These are phyloP conservation scores for Gossypium bickii DNA, from an alignment of 345 rosid genomes.

Conservation along the genomic window DNA sequence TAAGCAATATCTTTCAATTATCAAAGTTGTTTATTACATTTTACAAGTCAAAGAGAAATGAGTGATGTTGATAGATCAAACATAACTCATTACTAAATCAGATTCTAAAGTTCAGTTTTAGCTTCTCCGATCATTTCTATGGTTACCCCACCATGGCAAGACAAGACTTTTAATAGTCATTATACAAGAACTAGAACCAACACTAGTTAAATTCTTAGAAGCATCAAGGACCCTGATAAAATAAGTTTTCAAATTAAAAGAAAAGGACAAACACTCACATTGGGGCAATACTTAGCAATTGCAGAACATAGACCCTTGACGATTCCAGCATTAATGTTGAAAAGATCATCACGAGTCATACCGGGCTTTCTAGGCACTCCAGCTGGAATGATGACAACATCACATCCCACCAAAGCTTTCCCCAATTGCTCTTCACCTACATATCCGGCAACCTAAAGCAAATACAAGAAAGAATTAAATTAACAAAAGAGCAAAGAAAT, in stretches of 20 bases:
- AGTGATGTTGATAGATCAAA: neutral
- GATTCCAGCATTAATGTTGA: constrained; percentile 89
- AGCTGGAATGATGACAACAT: constrained; percentile 77
- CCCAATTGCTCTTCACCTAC: constrained; percentile 65
- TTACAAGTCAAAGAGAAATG: neutral
- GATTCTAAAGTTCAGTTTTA: neutral
- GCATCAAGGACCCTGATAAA: neutral
- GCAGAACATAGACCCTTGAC: constrained; percentile 66
- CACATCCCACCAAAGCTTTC: constrained; percentile 66
- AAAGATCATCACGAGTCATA: constrained; percentile 91
- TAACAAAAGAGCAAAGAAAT: neutral
- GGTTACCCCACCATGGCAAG: neutral
- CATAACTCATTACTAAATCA: neutral
- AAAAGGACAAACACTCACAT: constrained; percentile 37
- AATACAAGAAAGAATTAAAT: neutral
- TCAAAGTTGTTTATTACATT: neutral
- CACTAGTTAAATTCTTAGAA: neutral
- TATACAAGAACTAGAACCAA: neutral
- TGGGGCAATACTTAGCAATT: constrained; percentile 75
- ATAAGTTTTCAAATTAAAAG: neutral
- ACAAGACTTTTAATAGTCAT: too few species aligned
- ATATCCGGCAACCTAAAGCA: constrained; percentile 54
- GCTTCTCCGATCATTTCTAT: neutral
- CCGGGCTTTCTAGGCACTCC: constrained; percentile 94
- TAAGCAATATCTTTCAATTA: constrained; percentile 2